These are phyloP conservation scores for Colletotrichum falcatum DNA, from an alignment of 2,329 filamentous ascomycete genomes.

Conservation along the genomic window DNA sequence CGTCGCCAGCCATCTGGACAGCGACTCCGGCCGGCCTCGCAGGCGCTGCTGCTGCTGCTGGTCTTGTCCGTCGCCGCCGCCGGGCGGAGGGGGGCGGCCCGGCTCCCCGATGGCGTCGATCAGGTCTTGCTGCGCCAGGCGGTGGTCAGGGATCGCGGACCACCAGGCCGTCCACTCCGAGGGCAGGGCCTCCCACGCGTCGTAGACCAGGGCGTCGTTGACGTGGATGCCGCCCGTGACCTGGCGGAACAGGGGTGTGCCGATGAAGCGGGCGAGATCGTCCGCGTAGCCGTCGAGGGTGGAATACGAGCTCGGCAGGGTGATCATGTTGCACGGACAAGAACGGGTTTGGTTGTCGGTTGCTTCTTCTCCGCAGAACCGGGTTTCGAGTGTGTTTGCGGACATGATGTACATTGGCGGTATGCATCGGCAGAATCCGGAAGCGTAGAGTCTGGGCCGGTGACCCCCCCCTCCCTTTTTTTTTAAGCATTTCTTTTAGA, in stretches of 20 bases:
- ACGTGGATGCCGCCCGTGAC: constrained; percentile 51
- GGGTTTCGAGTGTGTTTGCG: too few species aligned
- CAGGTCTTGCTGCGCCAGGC: constrained; percentile 47
- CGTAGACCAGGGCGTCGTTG: constrained; percentile 49
- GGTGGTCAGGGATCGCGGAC: constrained; percentile 46
- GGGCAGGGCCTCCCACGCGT: constrained; percentile 48
- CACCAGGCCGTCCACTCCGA: constrained; percentile 49
- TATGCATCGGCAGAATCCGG: not conserved
- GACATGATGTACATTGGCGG: not conserved
- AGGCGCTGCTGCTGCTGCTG: not conserved
- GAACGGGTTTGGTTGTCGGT: fast-evolving
- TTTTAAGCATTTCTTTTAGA: not conserved
- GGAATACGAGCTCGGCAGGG: not conserved
- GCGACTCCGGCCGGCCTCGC: constrained; percentile 6
- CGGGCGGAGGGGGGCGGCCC: fast-evolving
- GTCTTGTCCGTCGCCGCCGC: fast-evolving
- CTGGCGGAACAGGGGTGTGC: constrained; percentile 47
- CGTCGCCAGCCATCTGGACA: constrained; percentile 6
- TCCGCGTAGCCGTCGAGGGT: constrained; percentile 39
- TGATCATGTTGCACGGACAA: constrained; percentile 1
- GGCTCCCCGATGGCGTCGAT: constrained; percentile 47
- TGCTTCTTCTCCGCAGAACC: too few species aligned
- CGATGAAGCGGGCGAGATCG: constrained; percentile 44
- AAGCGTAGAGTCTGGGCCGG: not conserved
- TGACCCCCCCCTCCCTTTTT: not conserved